Evolutionary conservation across 129 eudicot species (phyloP), one percentile per base, ranked within the genome.

Genomic region (Smallanthus sonchifolius): DNA sequence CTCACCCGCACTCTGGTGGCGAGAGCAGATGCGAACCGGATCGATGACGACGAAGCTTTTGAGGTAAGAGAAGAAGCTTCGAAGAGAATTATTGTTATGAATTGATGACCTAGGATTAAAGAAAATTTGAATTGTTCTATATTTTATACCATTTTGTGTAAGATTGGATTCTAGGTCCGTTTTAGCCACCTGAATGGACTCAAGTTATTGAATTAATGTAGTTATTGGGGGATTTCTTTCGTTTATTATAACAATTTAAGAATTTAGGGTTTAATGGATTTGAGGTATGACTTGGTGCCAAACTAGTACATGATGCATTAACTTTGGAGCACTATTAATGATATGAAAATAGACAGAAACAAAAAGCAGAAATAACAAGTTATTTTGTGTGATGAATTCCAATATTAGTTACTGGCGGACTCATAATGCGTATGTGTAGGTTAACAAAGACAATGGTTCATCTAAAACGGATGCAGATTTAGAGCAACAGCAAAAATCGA

Each of bases 21-120:
- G 44, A 82, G 83, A 59, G 91, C 91, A 14, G 81, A 88, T 34
- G 83, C 96, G 14, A 84, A 82, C 67, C 84, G 76, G 49, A 17
- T 83, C 59, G 83, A 65, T 38, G 83, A 79, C 45, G 74, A 55
- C 1, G 52, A 34, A 30, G 16, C 44, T 15, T 7, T 74, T 32
- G 87, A 91, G 96, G 97, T 88, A 65, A 63, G 13, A 16, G 2
- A 32, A n/a, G 3, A 17, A 10, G 15, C 24, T 42, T 36, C 19
- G n/a, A 56, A 16, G 2, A 14, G 15, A 10, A 3, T 11, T 48
- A 16, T 43, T 47, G 49, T 49, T 45, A 42, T 6, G 20, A 34
- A n/a, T 30, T 70, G 57, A 20, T 24, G 30, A 24, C 30, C 30
- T 24, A 24, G 30, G 30, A 24, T 24, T 24, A n/a, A 42, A 28